Conservation (phyloP, 257 asterid genomes). For the Lantana camara region DNA sequence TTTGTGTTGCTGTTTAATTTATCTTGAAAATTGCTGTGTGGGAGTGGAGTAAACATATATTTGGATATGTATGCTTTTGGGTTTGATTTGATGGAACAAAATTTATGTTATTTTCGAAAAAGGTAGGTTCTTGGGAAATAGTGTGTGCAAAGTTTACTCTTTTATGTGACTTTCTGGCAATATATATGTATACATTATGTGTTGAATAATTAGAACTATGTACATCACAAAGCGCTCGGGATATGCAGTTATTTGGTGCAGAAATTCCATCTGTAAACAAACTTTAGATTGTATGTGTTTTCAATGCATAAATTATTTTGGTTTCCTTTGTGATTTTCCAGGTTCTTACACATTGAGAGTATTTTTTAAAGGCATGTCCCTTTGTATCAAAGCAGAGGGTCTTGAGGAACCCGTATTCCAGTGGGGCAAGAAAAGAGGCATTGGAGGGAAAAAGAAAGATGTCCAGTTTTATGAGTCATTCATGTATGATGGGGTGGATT, state of each 20-base stretch:
- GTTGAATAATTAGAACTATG: neutral
- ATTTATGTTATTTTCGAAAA: neutral
- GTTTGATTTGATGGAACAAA: neutral
- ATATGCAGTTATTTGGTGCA: constrained; percentile 6
- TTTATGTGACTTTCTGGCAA: neutral
- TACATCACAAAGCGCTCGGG: neutral
- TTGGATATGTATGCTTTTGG: neutral
- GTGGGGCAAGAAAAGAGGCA: constrained; percentile 65
- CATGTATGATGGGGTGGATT: constrained; percentile 68
- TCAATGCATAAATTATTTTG: neutral
- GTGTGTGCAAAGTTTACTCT: neutral
- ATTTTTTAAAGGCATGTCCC: constrained; percentile 31
- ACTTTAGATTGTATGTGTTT: neutral
- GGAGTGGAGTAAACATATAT: neutral
- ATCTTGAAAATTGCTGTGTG: neutral
- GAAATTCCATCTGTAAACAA: neutral
- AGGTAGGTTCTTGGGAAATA: neutral
- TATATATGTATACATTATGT: neutral
- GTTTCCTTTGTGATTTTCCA: constrained; percentile 12
- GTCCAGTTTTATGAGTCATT: constrained; percentile 71
- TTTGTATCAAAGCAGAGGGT: constrained; percentile 27
- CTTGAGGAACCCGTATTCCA: constrained; percentile 45
- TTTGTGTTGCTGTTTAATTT: too few relatives aligned
- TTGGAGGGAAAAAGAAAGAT: constrained; percentile 50
- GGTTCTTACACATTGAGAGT: constrained; percentile 11